A percentile compares a stretch with the other conserved stretches of the same genome.
Evolutionary conservation across 75 land plant genomes (phyloP).

Genomic region (Larix kaempferi): DNA sequence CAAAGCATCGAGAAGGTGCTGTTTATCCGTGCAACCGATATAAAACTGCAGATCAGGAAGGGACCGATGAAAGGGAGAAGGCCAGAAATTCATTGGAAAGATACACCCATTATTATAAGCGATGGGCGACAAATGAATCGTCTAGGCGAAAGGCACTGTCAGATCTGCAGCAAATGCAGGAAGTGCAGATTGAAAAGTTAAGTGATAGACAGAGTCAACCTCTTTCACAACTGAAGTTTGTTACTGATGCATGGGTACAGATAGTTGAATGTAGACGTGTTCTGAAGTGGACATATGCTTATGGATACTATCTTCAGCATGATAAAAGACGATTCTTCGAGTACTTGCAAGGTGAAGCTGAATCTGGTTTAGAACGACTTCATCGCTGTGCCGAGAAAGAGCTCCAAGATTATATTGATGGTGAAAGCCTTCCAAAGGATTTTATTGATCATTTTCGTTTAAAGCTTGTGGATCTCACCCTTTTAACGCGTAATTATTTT

Average conservation of each 20-base stretch:
- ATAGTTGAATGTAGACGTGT: conserved; percentile 94
- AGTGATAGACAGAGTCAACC: conserved; percentile 86
- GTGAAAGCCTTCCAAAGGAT: conserved; percentile 45
- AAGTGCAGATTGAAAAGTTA: conserved; percentile 87
- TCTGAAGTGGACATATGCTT: conserved; percentile 94
- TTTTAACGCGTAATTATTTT: conserved; percentile 85
- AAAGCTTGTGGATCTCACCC: conserved; percentile 89
- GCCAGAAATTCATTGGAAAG: conserved; percentile 90
- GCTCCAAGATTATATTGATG: conserved; percentile 59
- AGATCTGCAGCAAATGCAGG: conserved; percentile 85
- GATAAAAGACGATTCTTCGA: conserved; percentile 81
- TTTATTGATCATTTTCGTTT: conserved; percentile 93
- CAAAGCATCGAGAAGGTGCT: conserved; percentile 98
- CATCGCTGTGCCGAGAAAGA: conserved; percentile 99
- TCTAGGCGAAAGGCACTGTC: conserved; percentile 87
- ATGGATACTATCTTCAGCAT: conserved; percentile 84
- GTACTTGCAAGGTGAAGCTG: conserved; percentile 98
- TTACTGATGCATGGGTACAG: conserved; percentile 96
- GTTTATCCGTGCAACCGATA: conserved; percentile 96
- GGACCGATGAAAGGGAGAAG: conserved; percentile 97
- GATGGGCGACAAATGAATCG: conserved; percentile 98
- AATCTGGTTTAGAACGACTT: conserved; percentile 87
- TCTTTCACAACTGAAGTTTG: conserved; percentile 91
- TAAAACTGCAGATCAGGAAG: conserved; percentile 94
- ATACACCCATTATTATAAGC: conserved; percentile 93